phyloP scores from a whole-genome alignment of 2,329 filamentous ascomycete genomes.

The Fusarium veterinarium region DNA sequence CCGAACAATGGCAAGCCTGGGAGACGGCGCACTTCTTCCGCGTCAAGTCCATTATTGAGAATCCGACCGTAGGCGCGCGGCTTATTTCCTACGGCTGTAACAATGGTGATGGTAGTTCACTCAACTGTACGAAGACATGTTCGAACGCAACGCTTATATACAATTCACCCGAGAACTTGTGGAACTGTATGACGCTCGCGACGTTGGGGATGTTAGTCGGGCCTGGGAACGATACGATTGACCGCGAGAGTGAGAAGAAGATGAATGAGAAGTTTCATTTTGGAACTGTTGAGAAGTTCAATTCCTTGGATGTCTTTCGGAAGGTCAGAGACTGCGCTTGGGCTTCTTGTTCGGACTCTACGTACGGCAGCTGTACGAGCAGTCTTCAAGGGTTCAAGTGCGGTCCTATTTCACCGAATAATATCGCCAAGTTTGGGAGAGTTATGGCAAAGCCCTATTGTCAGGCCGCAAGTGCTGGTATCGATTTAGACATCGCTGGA shows the following conservation, averaged over 20 bases:
- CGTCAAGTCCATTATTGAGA: fast-evolving
- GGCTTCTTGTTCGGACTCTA: not conserved
- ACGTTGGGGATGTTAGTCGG: not conserved
- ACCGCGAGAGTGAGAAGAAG: not conserved
- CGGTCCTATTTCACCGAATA: fast-evolving
- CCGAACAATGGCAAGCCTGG: conserved; percentile 7
- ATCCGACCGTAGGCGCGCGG: not conserved
- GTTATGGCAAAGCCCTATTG: not conserved
- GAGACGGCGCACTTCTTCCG: conserved; percentile 3
- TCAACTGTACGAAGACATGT: not conserved
- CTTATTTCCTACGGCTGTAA: conserved; percentile 2
- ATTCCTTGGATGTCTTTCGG: not conserved
- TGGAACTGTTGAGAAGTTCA: not conserved
- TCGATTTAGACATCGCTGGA: not conserved
- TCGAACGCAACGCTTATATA: not conserved
- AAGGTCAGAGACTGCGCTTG: not conserved
- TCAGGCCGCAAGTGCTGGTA: not conserved
- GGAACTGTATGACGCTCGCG: not conserved
- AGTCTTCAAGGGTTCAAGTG: not conserved
- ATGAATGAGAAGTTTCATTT: not conserved
- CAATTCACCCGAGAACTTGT: not conserved
- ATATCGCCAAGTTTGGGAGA: not conserved
- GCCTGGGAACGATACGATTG: not conserved
- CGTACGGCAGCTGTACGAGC: not conserved
- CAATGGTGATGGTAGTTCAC: not conserved